Percentiles rank a stretch among this genome's conserved stretches.
Evolutionary conservation across 1,139 yeast genomes (phyloP).

Genomic region (Suhomyces coccinellae): DNA sequence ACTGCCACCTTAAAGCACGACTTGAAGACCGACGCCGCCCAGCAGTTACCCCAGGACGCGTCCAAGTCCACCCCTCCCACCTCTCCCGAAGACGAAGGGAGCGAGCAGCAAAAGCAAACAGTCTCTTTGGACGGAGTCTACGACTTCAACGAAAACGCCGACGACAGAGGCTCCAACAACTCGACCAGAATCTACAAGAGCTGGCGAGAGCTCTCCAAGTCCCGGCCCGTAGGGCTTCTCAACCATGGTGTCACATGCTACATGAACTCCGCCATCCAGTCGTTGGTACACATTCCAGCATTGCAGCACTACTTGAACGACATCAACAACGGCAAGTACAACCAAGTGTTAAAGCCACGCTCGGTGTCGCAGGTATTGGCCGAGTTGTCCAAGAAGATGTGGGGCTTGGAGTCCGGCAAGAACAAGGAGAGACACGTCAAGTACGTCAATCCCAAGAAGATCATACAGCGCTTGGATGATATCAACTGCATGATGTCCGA

Average conservation of each 20-base stretch:
- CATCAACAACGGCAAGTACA: slow-evolving; percentile 53
- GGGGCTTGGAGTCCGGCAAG: slow-evolving; percentile 41
- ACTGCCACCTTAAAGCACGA: slow-evolving; percentile 35
- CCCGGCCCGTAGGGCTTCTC: slow-evolving; percentile 70
- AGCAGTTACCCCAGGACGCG: slow-evolving; percentile 2
- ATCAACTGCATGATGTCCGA: slow-evolving; percentile 95
- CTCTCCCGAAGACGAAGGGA: slow-evolving; percentile 40
- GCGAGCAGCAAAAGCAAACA: slow-evolving; percentile 4
- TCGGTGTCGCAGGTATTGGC: slow-evolving; percentile 77
- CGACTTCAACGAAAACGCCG: slow-evolving; percentile 49
- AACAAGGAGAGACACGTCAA: slow-evolving; percentile 27
- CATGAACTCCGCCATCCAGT: slow-evolving; percentile 93
- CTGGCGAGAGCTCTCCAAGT: slow-evolving; percentile 52
- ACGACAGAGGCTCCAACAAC: slow-evolving; percentile 61
- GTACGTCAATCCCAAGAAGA: slow-evolving; percentile 69
- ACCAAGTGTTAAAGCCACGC: slow-evolving; percentile 45
- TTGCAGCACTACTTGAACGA: slow-evolving; percentile 79
- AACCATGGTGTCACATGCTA: slow-evolving; percentile 97
- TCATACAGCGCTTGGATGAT: slow-evolving; percentile 73
- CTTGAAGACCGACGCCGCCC: slow-evolving; percentile 10
- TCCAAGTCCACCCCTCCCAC: slow-evolving; percentile 40
- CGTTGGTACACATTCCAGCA: slow-evolving; percentile 88
- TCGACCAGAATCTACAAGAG: slow-evolving; percentile 57
- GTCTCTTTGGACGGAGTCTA: slow-evolving; percentile 38
- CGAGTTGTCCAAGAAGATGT: slow-evolving; percentile 66